Evolutionary conservation across 305 asterid genomes (phyloP).

Genomic region (Coffea humblotiana): DNA sequence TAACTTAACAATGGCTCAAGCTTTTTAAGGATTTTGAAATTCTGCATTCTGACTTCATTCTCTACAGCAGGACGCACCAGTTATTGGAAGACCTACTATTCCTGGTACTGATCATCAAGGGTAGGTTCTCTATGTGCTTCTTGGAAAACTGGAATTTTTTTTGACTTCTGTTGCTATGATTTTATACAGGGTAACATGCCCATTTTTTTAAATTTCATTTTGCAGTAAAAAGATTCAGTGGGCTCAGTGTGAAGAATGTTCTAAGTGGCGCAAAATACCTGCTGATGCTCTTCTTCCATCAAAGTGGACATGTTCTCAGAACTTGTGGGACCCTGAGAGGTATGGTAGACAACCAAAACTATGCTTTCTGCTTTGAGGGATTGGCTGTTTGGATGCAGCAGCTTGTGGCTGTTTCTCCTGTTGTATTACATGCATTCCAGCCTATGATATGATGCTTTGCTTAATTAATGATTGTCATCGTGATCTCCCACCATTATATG

Average conservation of each 20-base stretch:
- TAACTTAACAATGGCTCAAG: not conserved
- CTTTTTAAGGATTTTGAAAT: not conserved
- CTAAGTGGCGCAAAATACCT: slow-evolving; percentile 91
- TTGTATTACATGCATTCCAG: not conserved
- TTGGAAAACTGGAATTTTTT: not conserved
- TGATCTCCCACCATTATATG: not conserved
- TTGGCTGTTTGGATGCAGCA: not conserved
- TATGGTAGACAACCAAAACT: slow-evolving; percentile 26
- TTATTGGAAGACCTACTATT: slow-evolving; percentile 91
- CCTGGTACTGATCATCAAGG: slow-evolving; percentile 57
- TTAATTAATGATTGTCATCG: not conserved
- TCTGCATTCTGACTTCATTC: slow-evolving; percentile 24
- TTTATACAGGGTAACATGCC: slow-evolving; percentile 16
- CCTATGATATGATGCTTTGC: not conserved
- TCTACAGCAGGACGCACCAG: slow-evolving; percentile 64
- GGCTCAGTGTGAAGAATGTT: slow-evolving; percentile 93
- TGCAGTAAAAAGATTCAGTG: slow-evolving; percentile 66
- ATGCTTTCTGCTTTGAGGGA: not conserved
- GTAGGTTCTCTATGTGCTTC: slow-evolving; percentile 39
- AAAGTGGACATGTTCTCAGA: slow-evolving; percentile 79
- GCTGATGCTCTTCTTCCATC: slow-evolving; percentile 70
- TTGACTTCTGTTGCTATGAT: not conserved
- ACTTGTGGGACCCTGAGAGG: slow-evolving; percentile 76
- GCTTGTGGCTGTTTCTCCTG: not conserved
- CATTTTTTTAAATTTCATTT: slow-evolving; percentile 22